Conservation (phyloP, 164 flowering plant genomes). For the Vitis cinerea region DNA sequence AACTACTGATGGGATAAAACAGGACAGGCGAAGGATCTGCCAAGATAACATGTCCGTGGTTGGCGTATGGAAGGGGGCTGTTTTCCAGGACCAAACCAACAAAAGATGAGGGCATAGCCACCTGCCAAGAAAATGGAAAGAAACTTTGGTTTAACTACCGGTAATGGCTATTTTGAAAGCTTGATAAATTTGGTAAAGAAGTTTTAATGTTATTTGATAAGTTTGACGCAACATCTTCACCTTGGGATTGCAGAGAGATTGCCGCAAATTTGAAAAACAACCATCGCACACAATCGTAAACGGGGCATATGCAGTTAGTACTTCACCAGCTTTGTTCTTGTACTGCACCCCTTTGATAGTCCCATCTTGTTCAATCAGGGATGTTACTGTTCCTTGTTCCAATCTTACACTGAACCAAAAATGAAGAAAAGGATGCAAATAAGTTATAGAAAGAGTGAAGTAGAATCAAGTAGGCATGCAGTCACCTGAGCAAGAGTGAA, state of each 20-base stretch:
- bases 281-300: too few relatives aligned
- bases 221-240: constrained; percentile 5
- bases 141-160: too few relatives aligned
- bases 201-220: too few relatives aligned
- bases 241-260: constrained; percentile 24
- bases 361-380: constrained; percentile 27
- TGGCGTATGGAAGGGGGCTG: constrained; percentile 20
- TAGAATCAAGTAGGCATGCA: neutral
- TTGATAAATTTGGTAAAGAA: too few relatives aligned
- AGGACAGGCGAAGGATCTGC: constrained; percentile 28
- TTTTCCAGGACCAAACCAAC: constrained; percentile 28
- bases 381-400: constrained; percentile 34
- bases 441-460: neutral
- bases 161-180: too few relatives aligned
- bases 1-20: constrained; percentile 21
- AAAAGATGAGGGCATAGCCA: constrained; percentile 24
- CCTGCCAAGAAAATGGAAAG: constrained; percentile 2
- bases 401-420: constrained; percentile 19
- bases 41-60: constrained; percentile 28
- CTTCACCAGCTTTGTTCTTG: constrained; percentile 24
- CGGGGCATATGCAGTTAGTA: constrained; percentile 17
- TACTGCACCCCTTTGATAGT: constrained; percentile 29
- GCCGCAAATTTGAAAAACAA: too few relatives aligned
- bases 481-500: too few relatives aligned
- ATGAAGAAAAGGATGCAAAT: neutral